Evolutionary conservation across 2,329 filamentous ascomycete genomes (phyloP), one percentile per base, ranked within the genome.

Genomic region (Aspergillaceae sp.): DNA sequence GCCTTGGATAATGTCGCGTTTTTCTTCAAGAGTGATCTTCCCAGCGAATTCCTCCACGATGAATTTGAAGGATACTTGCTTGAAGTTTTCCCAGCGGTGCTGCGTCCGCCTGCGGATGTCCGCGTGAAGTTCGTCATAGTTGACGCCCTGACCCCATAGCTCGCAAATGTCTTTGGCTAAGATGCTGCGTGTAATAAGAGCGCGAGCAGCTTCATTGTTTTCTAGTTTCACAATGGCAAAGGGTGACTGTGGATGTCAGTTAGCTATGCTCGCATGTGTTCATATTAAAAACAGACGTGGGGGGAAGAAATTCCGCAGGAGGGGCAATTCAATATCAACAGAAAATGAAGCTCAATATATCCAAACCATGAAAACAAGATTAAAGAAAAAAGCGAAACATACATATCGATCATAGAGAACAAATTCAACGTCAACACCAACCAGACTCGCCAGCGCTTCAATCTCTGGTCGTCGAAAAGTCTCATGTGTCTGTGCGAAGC

Each of bases 391-490:
- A 28, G 65, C 83, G 19, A 19, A 65, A 65, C 83, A 65, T 77
- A 94, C 89, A 66, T 82, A 76, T 51, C 82, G 71, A 50, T 77
- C 77, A 65, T 97, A 96, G 5, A 74, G 78, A n/a, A 91, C 56
- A 49, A 96, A 76, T 54, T 86, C 76, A 44, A 96, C 62, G 27
- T 83, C 68, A 33, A 92, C 72, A 7, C 75, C 75, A 46, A 82
- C 78, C 4, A 91, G 64, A 7, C 80, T 71, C 3, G 88, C 89
- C 19, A 98, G 73, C 27, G 92, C 83, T 59, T 91, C 73, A 9
- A 95, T 78, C 67, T 98, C 92, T 3, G 90, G 80, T 46, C 82
- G 74, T 35, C 91, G 84, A 64, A 98, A 98, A n/a, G 80, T 84
- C 71, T 96, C 88, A 65, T 97, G 90, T 48, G 79, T 75, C 67